Conservation (phyloP, 257 asterid species). For the Rehmannia glutinosa region DNA sequence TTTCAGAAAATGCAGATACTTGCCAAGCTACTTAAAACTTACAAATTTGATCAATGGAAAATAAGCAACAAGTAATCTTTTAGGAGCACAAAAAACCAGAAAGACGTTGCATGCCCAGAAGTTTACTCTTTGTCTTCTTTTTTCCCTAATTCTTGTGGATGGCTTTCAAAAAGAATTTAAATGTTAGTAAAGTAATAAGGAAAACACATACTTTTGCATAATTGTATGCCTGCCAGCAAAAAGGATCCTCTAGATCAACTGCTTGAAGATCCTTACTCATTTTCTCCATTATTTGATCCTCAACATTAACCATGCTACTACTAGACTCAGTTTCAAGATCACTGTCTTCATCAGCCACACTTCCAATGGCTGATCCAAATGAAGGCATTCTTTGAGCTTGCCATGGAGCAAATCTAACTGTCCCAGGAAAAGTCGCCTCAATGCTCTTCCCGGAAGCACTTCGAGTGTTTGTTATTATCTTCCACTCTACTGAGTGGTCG, state of each 20-base stretch:
- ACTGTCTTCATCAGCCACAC: constrained; percentile 69
- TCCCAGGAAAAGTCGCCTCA: constrained; percentile 92
- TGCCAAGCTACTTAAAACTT: no score
- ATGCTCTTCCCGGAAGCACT: constrained; percentile 83
- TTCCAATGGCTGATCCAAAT: constrained; percentile 30
- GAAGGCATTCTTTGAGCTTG: constrained; percentile 55
- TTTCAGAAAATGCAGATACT: constrained; percentile 12
- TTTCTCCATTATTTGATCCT: constrained; percentile 78
- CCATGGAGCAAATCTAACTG: constrained; percentile 89
- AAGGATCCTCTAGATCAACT: constrained; percentile 91
- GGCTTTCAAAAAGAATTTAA: neutral
- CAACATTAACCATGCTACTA: constrained; percentile 63
- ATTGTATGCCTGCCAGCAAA: constrained; percentile 92
- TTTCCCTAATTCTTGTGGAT: neutral
- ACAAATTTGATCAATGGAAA: no score
- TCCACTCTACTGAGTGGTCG: constrained; percentile 88
- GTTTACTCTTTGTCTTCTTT: neutral
- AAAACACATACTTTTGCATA: constrained; percentile 71
- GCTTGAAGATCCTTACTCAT: constrained; percentile 87
- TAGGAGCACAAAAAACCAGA: neutral
- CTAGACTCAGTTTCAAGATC: constrained; percentile 70
- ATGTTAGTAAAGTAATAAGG: constrained; percentile 8
- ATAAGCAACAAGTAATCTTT: neutral
- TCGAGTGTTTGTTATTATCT: constrained; percentile 58
- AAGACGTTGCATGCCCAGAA: neutral